Conservation (phyloP, 768 basidiomycete species). For the Psilocybe subaeruginosa region DNA sequence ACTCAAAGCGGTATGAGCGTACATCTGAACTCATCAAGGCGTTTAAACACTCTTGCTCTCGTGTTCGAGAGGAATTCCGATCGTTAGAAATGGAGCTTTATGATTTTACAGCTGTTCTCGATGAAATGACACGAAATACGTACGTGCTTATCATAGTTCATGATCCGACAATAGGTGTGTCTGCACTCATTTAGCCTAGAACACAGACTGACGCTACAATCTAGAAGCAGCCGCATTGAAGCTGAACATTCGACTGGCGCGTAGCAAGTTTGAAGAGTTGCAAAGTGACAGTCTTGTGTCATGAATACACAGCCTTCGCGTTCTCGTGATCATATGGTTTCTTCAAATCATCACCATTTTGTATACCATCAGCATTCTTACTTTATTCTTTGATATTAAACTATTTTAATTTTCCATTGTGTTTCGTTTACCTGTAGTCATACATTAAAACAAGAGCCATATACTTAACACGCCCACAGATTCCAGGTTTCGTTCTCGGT, state of each 20-base stretch:
- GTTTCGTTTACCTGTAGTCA: neutral
- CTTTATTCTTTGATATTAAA: slow-evolving; percentile 9
- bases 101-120: slow-evolving; percentile 87
- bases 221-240: slow-evolving; percentile 87
- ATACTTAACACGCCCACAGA: too few species aligned
- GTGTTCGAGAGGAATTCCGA: slow-evolving; percentile 82
- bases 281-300: slow-evolving; percentile 68
- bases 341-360: slow-evolving; percentile 17
- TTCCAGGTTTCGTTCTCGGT: too few species aligned
- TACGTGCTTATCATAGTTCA: slow-evolving; percentile 91
- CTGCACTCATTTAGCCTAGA: neutral
- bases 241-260: slow-evolving; percentile 86
- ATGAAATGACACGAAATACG: slow-evolving; percentile 91
- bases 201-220: slow-evolving; percentile 1
- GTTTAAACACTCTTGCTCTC: slow-evolving; percentile 91
- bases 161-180: slow-evolving; percentile 81
- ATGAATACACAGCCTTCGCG: slow-evolving; percentile 20
- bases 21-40: slow-evolving; percentile 94
- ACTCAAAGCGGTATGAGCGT: slow-evolving; percentile 79
- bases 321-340: slow-evolving; percentile 8
- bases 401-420: neutral
- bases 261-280: slow-evolving; percentile 87
- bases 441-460: neutral
- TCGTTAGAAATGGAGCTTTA: slow-evolving; percentile 85
- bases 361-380: slow-evolving; percentile 20